phyloP scores from a whole-genome alignment of 352 stramenopile species.

The Globisporangium echinulatum region DNA sequence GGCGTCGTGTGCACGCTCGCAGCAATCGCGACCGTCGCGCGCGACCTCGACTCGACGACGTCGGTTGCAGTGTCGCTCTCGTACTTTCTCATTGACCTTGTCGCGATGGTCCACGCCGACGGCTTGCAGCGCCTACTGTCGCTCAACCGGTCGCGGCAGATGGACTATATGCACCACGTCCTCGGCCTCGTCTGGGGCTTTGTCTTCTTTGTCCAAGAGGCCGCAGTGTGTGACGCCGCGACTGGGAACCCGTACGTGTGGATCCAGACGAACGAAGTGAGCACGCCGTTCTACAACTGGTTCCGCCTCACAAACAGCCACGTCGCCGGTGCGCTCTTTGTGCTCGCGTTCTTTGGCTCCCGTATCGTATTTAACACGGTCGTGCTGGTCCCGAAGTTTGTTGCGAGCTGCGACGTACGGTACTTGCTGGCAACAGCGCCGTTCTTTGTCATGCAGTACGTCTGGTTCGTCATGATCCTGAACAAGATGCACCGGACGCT shows the following conservation, averaged over 20 bases:
- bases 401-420: slow-evolving; percentile 32
- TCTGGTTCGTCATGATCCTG: slow-evolving; percentile 71
- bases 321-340: slow-evolving; percentile 49
- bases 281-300: slow-evolving; percentile 80
- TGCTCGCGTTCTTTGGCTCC: slow-evolving; percentile 55
- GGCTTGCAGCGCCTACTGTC: slow-evolving; percentile 25
- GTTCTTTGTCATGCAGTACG: slow-evolving; percentile 71
- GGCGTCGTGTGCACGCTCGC: slow-evolving; percentile 52
- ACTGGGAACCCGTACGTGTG: slow-evolving; percentile 74
- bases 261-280: slow-evolving; percentile 82
- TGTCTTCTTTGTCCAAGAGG: slow-evolving; percentile 53
- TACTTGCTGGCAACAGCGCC: slow-evolving; percentile 51
- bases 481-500: slow-evolving; percentile 33
- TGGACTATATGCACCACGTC: slow-evolving; percentile 73
- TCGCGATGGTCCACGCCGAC: slow-evolving; percentile 50
- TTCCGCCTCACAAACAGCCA: slow-evolving; percentile 59
- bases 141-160: slow-evolving; percentile 40
- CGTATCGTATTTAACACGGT: slow-evolving; percentile 66
- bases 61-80: slow-evolving; percentile 54
- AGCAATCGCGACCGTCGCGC: slow-evolving; percentile 36
- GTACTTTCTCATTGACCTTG: slow-evolving; percentile 68
- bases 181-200: slow-evolving; percentile 60
- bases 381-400: slow-evolving; percentile 48
- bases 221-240: slow-evolving; percentile 34
- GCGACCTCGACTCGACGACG: slow-evolving; percentile 39